phyloP scores from a whole-genome alignment of 2,329 filamentous ascomycete species.

The Scedosporium apiospermum region DNA sequence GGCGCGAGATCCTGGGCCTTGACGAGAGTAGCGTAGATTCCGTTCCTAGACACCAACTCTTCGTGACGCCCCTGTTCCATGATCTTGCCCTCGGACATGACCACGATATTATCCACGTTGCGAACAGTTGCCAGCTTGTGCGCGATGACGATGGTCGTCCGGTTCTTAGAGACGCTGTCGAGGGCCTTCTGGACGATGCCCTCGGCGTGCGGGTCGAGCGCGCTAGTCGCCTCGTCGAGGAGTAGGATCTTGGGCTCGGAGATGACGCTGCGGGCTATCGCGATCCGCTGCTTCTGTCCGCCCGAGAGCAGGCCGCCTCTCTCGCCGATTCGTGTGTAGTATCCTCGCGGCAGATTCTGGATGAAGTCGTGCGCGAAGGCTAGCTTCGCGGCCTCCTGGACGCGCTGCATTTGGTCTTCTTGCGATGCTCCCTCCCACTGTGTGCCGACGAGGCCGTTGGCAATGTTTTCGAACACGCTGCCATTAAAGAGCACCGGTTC shows the following conservation, averaged over 20 bases:
- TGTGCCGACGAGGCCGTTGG: conserved; percentile 32
- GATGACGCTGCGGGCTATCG: conserved; percentile 58
- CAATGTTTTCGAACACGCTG: conserved; percentile 41
- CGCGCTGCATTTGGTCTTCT: conserved; percentile 33
- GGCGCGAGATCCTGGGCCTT: conserved; percentile 26
- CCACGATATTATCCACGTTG: conserved; percentile 56
- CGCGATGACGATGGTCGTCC: conserved; percentile 60
- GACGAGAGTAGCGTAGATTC: conserved; percentile 44
- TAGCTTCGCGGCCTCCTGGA: conserved; percentile 36
- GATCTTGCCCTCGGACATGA: conserved; percentile 49
- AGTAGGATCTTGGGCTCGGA: conserved; percentile 54
- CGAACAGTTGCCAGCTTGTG: conserved; percentile 49
- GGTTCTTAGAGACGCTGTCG: conserved; percentile 39
- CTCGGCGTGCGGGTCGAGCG: conserved; percentile 36
- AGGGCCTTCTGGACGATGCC: conserved; percentile 46
- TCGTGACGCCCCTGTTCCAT: conserved; percentile 55
- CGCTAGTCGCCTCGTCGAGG: conserved; percentile 60
- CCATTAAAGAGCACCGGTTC: conserved; percentile 45
- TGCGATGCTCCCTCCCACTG: conserved; percentile 24
- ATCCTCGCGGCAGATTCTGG: conserved; percentile 39
- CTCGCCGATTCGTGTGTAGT: conserved; percentile 54
- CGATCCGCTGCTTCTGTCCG: conserved; percentile 57
- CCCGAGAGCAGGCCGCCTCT: conserved; percentile 56
- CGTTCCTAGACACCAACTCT: conserved; percentile 35
- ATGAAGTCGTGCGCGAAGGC: conserved; percentile 47